Percentiles rank a stretch among this genome's conserved stretches.
Evolutionary conservation across 352 stramenopile genomes (phyloP).

Genomic region (Phytophthora pinifolia): DNA sequence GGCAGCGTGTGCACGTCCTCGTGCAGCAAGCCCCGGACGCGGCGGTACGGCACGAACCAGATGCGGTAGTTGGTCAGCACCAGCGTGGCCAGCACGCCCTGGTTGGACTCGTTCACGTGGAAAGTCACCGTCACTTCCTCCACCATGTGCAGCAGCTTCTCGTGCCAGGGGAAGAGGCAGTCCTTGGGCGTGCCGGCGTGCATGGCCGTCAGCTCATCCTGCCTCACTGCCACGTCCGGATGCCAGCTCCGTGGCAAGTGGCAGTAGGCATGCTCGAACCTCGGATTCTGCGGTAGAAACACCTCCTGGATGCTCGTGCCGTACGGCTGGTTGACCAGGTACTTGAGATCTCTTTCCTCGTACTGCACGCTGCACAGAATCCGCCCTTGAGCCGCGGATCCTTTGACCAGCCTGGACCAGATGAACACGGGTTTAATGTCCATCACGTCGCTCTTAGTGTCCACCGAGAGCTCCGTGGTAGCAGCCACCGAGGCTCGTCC

Average conservation of each 20-base stretch:
- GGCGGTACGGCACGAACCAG: constrained; percentile 84
- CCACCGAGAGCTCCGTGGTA: constrained; percentile 6
- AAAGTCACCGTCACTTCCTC: constrained; percentile 89
- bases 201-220: constrained; percentile 69
- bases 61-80: constrained; percentile 85
- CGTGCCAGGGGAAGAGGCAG: constrained; percentile 80
- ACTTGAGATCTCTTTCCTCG: constrained; percentile 66
- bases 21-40: constrained; percentile 70
- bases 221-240: constrained; percentile 59
- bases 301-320: constrained; percentile 78
- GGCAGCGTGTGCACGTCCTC: constrained; percentile 85
- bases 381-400: constrained; percentile 50
- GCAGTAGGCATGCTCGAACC: constrained; percentile 75
- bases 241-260: constrained; percentile 83
- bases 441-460: constrained; percentile 10
- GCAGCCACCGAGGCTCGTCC: constrained; percentile 22
- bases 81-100: constrained; percentile 77
- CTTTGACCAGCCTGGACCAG: constrained; percentile 75
- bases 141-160: constrained; percentile 84
- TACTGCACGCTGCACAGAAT: constrained; percentile 77
- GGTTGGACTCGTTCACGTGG: constrained; percentile 85
- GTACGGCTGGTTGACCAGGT: constrained; percentile 67
- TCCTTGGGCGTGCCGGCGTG: constrained; percentile 67
- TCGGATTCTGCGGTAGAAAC: constrained; percentile 77
- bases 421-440: constrained; percentile 65